Evolutionary conservation across 495 filamentous ascomycete genomes (phyloP), one percentile per base, ranked within the genome.

Genomic region (Acidomyces sp.): DNA sequence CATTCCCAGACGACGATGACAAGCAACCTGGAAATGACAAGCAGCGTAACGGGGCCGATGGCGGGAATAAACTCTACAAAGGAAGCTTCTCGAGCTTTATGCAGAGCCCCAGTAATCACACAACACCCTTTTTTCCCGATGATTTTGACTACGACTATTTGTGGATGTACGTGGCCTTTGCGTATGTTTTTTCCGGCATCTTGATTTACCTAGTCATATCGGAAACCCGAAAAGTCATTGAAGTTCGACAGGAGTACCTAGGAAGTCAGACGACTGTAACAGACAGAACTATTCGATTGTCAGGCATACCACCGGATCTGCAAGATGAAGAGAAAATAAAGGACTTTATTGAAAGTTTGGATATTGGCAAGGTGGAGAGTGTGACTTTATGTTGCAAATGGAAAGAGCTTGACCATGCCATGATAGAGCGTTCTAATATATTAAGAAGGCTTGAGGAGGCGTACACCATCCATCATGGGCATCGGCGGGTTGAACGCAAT

Each of bases 151-250:
- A 53, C 2, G 60, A 64, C 37, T 93, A 90, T 54, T 64, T 95
- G n/a, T 95, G 86, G 86, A 83, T 88, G 35, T 93, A 95, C 54
- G 68, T 95, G 7, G 65, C 78, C 19, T 95, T 96, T 53, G 78
- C 85, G 5, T 99, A 93, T 61, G 61, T 95, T 19, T 96, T 96
- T 57, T 88, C 78, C 12, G 74, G 66, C 0, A 59, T 96, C 27
- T 79, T 78, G 0, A 59, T 95, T n/a, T 93, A 84, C 52, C 66
- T 93, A 49, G 73, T 94, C 50, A 64, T 87, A 20, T 71, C 69
- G 12, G 77, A 93, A 59, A 95, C 92, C 1, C 68, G 75, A 43
- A 78, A 74, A 39, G 77, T 99, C 19, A 88, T 96, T 42, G 70
- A 75, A 30, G 69, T 85, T 20, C 72, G 92, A 16, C 92, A 99